Percentiles rank a stretch among this genome's conserved stretches.
Evolutionary conservation across 768 basidiomycete species (phyloP).

Genomic region (Kwoniella sp.): DNA sequence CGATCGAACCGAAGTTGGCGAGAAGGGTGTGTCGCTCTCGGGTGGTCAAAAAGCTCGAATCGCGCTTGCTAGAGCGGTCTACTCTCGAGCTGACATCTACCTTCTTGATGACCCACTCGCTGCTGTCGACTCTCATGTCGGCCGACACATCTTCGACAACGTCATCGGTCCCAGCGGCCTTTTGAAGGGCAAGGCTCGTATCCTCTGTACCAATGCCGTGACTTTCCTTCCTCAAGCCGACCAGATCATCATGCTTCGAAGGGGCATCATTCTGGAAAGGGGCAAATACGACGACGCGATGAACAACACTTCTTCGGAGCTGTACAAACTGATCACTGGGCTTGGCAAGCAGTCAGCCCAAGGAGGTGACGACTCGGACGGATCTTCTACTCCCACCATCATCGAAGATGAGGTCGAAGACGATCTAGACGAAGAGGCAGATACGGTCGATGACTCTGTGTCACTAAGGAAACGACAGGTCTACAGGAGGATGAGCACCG

Average conservation of each 20-base stretch:
- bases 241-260: conserved; percentile 71
- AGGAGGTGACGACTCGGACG: conserved; percentile 35
- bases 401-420: conserved; percentile 39
- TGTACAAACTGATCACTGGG: conserved; percentile 68
- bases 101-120: conserved; percentile 89
- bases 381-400: conserved; percentile 46
- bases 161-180: conserved; percentile 84
- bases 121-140: conserved; percentile 58
- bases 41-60: conserved; percentile 57
- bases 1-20: conserved; percentile 61
- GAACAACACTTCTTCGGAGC: conserved; percentile 65
- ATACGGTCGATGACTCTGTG: conserved; percentile 42
- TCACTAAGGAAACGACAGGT: conserved; percentile 41
- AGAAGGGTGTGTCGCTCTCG: conserved; percentile 53
- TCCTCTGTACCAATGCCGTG: conserved; percentile 84
- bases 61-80: conserved; percentile 71
- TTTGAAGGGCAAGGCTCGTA: conserved; percentile 77
- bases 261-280: conserved; percentile 77
- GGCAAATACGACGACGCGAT: conserved; percentile 67
- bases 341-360: conserved; percentile 54
- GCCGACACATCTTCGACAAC: conserved; percentile 62
- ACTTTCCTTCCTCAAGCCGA: conserved; percentile 81
- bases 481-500: conserved; percentile 37
- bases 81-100: conserved; percentile 87
- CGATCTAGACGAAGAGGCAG: conserved; percentile 40